These are phyloP conservation scores for Ajuga reptans DNA, from an alignment of 305 asterid genomes.

Conservation along the genomic window DNA sequence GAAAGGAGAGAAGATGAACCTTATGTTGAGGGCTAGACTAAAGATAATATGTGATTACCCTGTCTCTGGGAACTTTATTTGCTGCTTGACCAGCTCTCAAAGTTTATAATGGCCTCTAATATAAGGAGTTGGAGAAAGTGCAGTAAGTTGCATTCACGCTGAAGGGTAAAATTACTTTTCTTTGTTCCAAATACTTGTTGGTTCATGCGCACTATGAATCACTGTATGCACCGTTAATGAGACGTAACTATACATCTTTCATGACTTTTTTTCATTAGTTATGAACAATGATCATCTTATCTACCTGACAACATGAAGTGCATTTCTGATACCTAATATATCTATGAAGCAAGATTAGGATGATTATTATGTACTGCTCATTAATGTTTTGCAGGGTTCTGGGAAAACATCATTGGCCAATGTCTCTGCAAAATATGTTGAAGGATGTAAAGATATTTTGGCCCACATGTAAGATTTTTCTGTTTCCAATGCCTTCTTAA, in stretches of 20 bases:
- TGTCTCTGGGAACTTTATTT: neutral
- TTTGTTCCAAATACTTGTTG: neutral
- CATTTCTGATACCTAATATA: neutral
- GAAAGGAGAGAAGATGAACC: neutral
- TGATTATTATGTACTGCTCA: constrained; percentile 1
- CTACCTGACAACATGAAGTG: neutral
- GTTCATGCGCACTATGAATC: neutral
- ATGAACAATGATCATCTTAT: constrained; percentile 20
- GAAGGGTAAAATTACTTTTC: constrained; percentile 3
- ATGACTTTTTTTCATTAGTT: neutral
- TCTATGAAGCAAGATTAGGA: constrained; percentile 1
- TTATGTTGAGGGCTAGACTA: neutral
- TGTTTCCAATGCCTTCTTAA: constrained; percentile 9
- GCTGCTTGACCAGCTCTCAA: neutral
- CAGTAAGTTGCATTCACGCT: neutral
- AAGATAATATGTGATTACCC: neutral
- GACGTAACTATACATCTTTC: neutral
- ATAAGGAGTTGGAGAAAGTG: constrained; percentile 4
- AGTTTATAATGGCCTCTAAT: constrained; percentile 1
- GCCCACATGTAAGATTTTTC: constrained; percentile 60
- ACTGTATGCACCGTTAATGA: neutral
- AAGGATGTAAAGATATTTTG: constrained; percentile 60
- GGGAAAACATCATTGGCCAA: constrained; percentile 84
- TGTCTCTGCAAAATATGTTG: constrained; percentile 63
- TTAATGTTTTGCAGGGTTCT: constrained; percentile 50